Conservation (phyloP, 2,329 filamentous ascomycete species). For the Septoria linicola region DNA sequence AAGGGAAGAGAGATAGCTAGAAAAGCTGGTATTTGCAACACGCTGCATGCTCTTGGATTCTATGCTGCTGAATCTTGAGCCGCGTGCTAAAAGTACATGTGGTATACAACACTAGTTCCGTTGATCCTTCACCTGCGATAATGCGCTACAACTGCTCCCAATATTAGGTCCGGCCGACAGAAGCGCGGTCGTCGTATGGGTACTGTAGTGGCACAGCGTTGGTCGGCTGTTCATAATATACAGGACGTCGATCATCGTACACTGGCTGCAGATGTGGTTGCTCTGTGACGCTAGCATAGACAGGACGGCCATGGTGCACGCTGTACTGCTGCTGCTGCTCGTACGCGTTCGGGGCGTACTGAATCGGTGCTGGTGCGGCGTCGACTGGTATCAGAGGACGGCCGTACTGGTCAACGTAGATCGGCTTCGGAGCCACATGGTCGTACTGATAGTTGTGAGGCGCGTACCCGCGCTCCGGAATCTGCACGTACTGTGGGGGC, state of each 20-base stretch:
- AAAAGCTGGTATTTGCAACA: too few relatives aligned
- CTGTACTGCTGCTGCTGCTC: slow-evolving; percentile 28
- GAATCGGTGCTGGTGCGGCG: slow-evolving; percentile 30
- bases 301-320: slow-evolving; percentile 18
- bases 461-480: slow-evolving; percentile 21
- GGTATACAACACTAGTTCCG: background rate
- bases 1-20: too few relatives aligned
- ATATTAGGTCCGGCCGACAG: slow-evolving; percentile 21
- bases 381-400: slow-evolving; percentile 33
- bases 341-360: slow-evolving; percentile 31
- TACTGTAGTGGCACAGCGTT: slow-evolving; percentile 14
- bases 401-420: slow-evolving; percentile 39
- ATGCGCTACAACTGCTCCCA: background rate
- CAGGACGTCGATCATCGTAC: slow-evolving; percentile 20
- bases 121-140: background rate
- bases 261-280: slow-evolving; percentile 18
- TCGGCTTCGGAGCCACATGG: slow-evolving; percentile 26
- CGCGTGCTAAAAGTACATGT: background rate
- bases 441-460: slow-evolving; percentile 26
- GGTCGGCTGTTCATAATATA: slow-evolving; percentile 19
- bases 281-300: slow-evolving; percentile 20
- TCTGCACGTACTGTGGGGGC: slow-evolving; percentile 30
- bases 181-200: slow-evolving; percentile 25
- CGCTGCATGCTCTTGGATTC: too few relatives aligned
- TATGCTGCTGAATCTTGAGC: too few relatives aligned